Conservation (phyloP, 805 yeast genomes). For the Yarrowia osloensis region DNA sequence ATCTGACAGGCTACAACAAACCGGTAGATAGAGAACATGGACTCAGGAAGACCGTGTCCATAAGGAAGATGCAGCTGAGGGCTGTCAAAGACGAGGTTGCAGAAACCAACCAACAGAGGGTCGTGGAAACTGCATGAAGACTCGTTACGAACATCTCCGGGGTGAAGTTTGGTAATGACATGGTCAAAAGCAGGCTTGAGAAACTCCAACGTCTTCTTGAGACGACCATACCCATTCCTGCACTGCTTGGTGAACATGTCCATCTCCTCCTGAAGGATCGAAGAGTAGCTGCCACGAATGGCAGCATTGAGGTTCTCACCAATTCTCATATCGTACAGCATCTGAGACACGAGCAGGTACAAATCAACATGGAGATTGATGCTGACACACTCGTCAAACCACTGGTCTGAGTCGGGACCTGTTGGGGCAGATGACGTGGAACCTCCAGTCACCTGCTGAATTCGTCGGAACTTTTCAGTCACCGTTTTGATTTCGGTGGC, state of each 20-base stretch:
- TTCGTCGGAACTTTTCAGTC: slow-evolving; percentile 1
- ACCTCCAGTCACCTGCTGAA: background rate
- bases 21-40: slow-evolving; percentile 18
- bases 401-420: background rate
- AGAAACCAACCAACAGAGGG: background rate
- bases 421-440: background rate
- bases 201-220: background rate
- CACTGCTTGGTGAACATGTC: background rate
- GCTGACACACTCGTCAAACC: slow-evolving; percentile 25
- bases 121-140: slow-evolving; percentile 12
- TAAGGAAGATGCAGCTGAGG: background rate
- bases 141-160: slow-evolving; percentile 12
- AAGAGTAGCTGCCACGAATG: background rate
- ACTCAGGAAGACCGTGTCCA: slow-evolving; percentile 1
- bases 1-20: slow-evolving; percentile 1
- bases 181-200: background rate
- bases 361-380: slow-evolving; percentile 2
- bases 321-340: slow-evolving; percentile 24
- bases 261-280: slow-evolving; percentile 12
- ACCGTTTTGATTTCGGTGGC: background rate
- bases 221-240: background rate
- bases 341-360: background rate
- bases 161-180: background rate
- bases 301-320: slow-evolving; percentile 8
- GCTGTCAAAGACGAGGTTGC: background rate